These are phyloP conservation scores for Mycena metata DNA, from an alignment of 768 basidiomycete genomes.

Conservation along the genomic window DNA sequence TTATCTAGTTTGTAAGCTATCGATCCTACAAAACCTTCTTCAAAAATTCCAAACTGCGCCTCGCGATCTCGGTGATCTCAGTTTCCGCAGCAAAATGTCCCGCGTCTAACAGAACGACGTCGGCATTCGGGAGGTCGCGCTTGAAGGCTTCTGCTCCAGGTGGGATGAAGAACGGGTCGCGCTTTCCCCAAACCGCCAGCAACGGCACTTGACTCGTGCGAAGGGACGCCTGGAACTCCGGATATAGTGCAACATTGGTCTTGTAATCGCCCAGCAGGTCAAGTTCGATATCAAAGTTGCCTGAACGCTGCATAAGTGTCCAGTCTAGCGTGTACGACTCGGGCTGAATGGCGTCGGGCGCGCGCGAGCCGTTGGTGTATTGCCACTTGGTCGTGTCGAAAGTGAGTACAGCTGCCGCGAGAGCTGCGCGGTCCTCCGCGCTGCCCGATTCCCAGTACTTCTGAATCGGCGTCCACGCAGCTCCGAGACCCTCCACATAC, in stretches of 20 bases:
- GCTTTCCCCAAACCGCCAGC: slow-evolving; percentile 63
- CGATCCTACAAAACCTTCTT: slow-evolving; percentile 17
- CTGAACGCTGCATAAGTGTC: slow-evolving; percentile 53
- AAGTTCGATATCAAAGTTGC: slow-evolving; percentile 58
- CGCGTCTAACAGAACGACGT: slow-evolving; percentile 56
- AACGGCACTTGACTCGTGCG: slow-evolving; percentile 53
- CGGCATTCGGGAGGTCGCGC: slow-evolving; percentile 51
- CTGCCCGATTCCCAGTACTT: slow-evolving; percentile 49
- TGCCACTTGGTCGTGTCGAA: slow-evolving; percentile 53
- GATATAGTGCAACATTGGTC: slow-evolving; percentile 59
- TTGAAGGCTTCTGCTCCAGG: slow-evolving; percentile 61
- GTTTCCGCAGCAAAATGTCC: slow-evolving; percentile 63
- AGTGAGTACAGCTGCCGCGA: slow-evolving; percentile 39
- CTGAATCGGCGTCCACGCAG: slow-evolving; percentile 54
- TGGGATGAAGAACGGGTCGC: slow-evolving; percentile 59
- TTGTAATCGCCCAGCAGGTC: slow-evolving; percentile 56
- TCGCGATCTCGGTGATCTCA: slow-evolving; percentile 53
- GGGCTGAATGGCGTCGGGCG: slow-evolving; percentile 51
- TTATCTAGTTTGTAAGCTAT: neutral
- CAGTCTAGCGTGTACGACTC: slow-evolving; percentile 60
- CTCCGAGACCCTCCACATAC: slow-evolving; percentile 59
- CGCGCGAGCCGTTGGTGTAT: slow-evolving; percentile 53
- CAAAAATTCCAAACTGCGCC: slow-evolving; percentile 49
- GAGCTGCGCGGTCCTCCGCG: slow-evolving; percentile 43
- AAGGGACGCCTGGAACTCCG: slow-evolving; percentile 60